Base-by-base conservation (phyloP, 495 filamentous ascomycete species). In the Aspergillus haitiensis region DNA sequence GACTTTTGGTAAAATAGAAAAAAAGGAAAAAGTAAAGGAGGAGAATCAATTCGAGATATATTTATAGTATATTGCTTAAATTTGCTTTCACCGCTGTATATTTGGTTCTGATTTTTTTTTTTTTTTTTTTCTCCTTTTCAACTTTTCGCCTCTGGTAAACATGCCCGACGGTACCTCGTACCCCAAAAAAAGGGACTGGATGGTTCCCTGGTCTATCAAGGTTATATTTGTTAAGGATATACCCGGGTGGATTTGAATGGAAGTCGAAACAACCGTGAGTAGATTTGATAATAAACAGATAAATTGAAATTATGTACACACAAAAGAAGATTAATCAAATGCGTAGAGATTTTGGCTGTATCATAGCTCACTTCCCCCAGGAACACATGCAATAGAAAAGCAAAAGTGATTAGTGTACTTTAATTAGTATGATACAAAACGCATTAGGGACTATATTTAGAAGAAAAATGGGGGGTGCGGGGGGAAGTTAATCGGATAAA, bases 391-490 rank as follows among this genome's bases (percentile, higher is more conserved):
- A 39, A 31, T 58, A 50, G 46, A 42, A 49, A 35, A 34, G 8
- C n/a, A 35, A 8, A 27, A 42, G 12, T 27, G 35, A 52, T 33
- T 53, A 61, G 59, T 49, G 44, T 50, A 51, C 52, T 56, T 49
- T 27, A 50, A 47, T 36, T 42, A 37, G 50, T 56, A 27, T 46
- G 63, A 34, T 61, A 59, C 52, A 61, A 39, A 4, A 15, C 13
- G 37, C 8, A 61, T 58, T 56, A 56, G n/a, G 32, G 36, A 10
- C 10, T 12, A 27, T 33, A 52, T 52, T 32, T 31, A 18, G 39
- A 37, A 18, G 27, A 49, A 34, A 36, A 46, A 40, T 21, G 11
- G 10, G 46, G n/a, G 33, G 45, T 34, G 42, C 18, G n/a, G 51
- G 46, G 46, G 54, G 21, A 34, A 33, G 32, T 31, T 52, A 44